Conservation (phyloP, 2,329 filamentous ascomycete species). For the Lachnellula cervina region DNA sequence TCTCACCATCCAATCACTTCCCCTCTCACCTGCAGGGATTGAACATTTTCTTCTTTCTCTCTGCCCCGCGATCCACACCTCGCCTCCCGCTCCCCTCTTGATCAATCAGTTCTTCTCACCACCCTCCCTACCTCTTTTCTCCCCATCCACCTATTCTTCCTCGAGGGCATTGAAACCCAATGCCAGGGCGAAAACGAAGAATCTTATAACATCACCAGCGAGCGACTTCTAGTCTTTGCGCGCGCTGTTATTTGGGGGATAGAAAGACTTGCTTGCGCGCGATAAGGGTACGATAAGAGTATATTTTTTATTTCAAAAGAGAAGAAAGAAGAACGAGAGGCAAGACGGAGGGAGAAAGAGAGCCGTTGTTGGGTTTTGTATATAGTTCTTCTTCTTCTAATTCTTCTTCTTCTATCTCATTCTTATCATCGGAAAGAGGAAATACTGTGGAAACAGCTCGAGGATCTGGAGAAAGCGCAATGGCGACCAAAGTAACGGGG, state of each 20-base stretch:
- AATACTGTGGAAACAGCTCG: no score
- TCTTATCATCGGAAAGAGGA: no score
- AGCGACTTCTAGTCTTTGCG: slow-evolving; percentile 35
- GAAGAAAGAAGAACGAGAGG: neutral
- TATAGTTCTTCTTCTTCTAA: neutral
- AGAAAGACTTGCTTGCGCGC: slow-evolving; percentile 23
- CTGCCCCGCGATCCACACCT: slow-evolving; percentile 1
- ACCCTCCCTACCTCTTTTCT: neutral
- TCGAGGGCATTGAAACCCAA: slow-evolving; percentile 6
- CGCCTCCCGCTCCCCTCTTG: neutral
- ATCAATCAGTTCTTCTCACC: neutral
- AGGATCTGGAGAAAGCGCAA: neutral
- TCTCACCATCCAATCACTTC: no score
- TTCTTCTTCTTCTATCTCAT: neutral
- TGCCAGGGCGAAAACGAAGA: neutral
- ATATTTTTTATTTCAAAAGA: neutral
- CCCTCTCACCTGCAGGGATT: neutral
- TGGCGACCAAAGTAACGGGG: slow-evolving; percentile 11
- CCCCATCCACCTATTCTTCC: neutral
- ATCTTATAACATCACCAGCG: slow-evolving; percentile 24
- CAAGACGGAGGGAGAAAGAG: neutral
- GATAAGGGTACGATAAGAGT: neutral
- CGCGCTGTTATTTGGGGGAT: slow-evolving; percentile 23
- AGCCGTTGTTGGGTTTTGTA: neutral
- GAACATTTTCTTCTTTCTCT: slow-evolving; percentile 1